Evolutionary conservation across 805 yeast species (phyloP).

Genomic region (Suhomyces sp.): DNA sequence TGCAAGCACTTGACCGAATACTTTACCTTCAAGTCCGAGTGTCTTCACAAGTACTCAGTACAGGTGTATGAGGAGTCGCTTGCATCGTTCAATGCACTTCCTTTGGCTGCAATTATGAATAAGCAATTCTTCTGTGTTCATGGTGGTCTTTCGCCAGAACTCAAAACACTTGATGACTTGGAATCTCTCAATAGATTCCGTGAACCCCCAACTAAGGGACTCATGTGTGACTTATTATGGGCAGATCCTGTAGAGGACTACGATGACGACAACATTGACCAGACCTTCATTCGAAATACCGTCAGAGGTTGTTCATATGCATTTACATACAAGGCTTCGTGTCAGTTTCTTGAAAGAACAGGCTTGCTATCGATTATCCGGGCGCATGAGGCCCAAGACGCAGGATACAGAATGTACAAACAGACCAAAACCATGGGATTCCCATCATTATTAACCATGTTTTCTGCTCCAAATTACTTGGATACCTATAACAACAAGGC

Average conservation of each 20-base stretch:
- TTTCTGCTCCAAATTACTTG: slow-evolving; percentile 92
- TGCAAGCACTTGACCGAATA: slow-evolving; percentile 90
- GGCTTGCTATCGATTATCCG: slow-evolving; percentile 81
- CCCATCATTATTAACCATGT: slow-evolving; percentile 85
- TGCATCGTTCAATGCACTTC: slow-evolving; percentile 78
- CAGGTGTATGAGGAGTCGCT: slow-evolving; percentile 70
- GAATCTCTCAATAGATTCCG: slow-evolving; percentile 71
- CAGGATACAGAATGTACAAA: slow-evolving; percentile 93
- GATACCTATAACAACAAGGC: slow-evolving; percentile 94
- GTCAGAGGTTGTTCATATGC: slow-evolving; percentile 93
- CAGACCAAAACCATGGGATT: slow-evolving; percentile 81
- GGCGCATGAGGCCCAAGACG: slow-evolving; percentile 98
- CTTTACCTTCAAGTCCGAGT: slow-evolving; percentile 89
- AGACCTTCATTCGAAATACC: slow-evolving; percentile 58
- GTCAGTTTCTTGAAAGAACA: slow-evolving; percentile 73
- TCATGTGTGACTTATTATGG: slow-evolving; percentile 95
- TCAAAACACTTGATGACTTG: slow-evolving; percentile 67
- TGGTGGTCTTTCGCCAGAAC: slow-evolving; percentile 91
- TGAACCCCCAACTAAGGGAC: slow-evolving; percentile 90
- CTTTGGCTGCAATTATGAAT: slow-evolving; percentile 91
- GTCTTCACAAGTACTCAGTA: slow-evolving; percentile 74
- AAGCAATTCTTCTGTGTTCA: slow-evolving; percentile 94
- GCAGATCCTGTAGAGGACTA: slow-evolving; percentile 92
- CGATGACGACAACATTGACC: slow-evolving; percentile 51
- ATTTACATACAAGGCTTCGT: slow-evolving; percentile 77